These are phyloP conservation scores for Lactifluus pinguis DNA, from an alignment of 768 basidiomycete genomes.

Conservation along the genomic window DNA sequence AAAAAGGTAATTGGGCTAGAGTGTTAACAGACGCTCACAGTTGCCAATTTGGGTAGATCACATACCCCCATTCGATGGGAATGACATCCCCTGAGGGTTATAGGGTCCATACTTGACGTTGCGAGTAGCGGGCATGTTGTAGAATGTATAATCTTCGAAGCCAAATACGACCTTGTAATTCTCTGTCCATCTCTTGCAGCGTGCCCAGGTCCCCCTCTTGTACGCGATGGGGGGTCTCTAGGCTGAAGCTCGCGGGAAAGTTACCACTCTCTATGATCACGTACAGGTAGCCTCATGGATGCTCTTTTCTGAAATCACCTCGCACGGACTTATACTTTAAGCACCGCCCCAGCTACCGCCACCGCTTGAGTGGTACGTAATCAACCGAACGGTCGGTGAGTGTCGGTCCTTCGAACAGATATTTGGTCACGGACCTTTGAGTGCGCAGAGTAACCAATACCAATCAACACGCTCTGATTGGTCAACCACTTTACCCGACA, in stretches of 20 bases:
- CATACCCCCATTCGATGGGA: neutral
- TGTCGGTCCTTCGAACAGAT: neutral
- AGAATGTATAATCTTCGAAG: neutral
- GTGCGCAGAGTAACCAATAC: neutral
- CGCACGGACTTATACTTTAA: neutral
- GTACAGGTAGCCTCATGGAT: neutral
- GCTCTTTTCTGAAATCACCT: neutral
- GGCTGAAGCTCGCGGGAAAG: neutral
- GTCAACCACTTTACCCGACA: neutral
- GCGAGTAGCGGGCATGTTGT: constrained; percentile 1
- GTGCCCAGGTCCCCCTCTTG: neutral
- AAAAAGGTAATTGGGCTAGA: neutral
- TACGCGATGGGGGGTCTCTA: neutral
- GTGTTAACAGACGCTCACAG: constrained; percentile 4
- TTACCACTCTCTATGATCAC: neutral
- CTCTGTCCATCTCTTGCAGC: neutral
- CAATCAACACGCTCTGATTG: constrained; percentile 3
- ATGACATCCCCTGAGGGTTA: neutral
- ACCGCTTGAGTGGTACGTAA: neutral
- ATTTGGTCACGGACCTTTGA: neutral
- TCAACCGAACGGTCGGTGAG: neutral
- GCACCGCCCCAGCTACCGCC: neutral
- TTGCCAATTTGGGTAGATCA: neutral
- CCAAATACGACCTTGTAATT: neutral
- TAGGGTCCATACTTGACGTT: neutral